Conservation (phyloP, 352 stramenopile genomes). For the Globisporangium nunn region DNA sequence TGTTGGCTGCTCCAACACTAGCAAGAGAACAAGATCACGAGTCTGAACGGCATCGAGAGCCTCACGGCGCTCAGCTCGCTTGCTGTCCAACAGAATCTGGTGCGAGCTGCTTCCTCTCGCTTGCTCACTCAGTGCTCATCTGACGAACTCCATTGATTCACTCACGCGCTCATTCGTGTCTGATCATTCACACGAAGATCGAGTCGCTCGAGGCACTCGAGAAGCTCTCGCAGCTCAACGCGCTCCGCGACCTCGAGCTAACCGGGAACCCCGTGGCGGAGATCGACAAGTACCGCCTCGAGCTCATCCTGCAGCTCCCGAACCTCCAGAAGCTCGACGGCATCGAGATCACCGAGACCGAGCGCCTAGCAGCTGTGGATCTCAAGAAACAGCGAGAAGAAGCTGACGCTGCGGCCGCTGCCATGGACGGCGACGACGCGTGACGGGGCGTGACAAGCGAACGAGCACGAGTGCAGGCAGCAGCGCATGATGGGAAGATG, state of each 20-base stretch:
- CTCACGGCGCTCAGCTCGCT: constrained; percentile 36
- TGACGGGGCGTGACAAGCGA: not conserved
- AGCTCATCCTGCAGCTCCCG: constrained; percentile 43
- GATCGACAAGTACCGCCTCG: constrained; percentile 43
- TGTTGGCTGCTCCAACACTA: constrained; percentile 10
- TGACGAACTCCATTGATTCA: not conserved
- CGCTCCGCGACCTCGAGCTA: constrained; percentile 37
- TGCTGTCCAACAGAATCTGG: constrained; percentile 54
- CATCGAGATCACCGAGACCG: constrained; percentile 42
- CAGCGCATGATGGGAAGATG: no score
- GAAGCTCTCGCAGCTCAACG: constrained; percentile 32
- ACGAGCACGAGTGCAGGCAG: not conserved
- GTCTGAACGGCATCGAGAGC: constrained; percentile 42
- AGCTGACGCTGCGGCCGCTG: constrained; percentile 16
- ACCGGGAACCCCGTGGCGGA: constrained; percentile 48
- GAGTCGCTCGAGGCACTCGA: constrained; percentile 40
- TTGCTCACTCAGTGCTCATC: no score
- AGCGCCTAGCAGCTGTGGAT: constrained; percentile 52
- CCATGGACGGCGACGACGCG: constrained; percentile 18
- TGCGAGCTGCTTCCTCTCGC: constrained; percentile 11
- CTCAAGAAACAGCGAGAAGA: constrained; percentile 44
- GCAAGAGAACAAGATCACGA: constrained; percentile 68
- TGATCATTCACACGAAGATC: constrained; percentile 21
- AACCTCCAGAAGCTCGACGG: constrained; percentile 56
- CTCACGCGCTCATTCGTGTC: not conserved